phyloP scores from a whole-genome alignment of 345 rosid genomes.

The Turnera subulata region DNA sequence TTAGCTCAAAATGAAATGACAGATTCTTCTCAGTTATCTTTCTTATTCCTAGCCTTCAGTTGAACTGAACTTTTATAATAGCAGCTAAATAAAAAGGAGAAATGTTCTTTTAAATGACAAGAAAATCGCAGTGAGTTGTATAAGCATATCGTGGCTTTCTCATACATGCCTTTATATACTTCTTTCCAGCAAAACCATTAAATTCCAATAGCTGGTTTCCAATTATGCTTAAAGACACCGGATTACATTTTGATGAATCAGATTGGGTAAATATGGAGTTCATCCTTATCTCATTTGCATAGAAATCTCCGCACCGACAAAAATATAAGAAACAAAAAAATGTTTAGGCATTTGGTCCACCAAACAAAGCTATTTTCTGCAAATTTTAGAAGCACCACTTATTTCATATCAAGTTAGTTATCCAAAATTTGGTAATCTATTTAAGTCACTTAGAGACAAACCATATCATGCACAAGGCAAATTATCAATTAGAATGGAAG shows the following conservation, averaged over 20 bases:
- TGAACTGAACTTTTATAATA: neutral
- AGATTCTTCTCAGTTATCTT: neutral
- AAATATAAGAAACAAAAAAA: neutral
- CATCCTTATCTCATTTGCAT: constrained; percentile 10
- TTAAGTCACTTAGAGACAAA: neutral
- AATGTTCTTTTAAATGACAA: constrained; percentile 4
- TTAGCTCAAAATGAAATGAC: constrained; percentile 8
- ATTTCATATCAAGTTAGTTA: neutral
- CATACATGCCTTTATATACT: constrained; percentile 6
- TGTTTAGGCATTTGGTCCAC: neutral
- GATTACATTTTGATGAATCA: constrained; percentile 12
- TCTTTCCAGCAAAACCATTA: constrained; percentile 19
- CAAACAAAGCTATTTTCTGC: neutral
- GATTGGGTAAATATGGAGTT: constrained; percentile 1
- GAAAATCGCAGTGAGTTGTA: constrained; percentile 9
- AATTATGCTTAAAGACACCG: constrained; percentile 1
- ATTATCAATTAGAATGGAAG: neutral
- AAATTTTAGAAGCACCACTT: neutral
- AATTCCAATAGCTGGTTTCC: constrained; percentile 21
- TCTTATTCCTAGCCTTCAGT: constrained; percentile 9
- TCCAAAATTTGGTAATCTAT: neutral
- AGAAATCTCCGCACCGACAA: neutral
- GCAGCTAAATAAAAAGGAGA: neutral
- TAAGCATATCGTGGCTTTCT: constrained; percentile 1
- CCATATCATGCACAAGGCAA: neutral